Conservation (phyloP, 805 yeast species). For the Metschnikowia lochheadii region DNA sequence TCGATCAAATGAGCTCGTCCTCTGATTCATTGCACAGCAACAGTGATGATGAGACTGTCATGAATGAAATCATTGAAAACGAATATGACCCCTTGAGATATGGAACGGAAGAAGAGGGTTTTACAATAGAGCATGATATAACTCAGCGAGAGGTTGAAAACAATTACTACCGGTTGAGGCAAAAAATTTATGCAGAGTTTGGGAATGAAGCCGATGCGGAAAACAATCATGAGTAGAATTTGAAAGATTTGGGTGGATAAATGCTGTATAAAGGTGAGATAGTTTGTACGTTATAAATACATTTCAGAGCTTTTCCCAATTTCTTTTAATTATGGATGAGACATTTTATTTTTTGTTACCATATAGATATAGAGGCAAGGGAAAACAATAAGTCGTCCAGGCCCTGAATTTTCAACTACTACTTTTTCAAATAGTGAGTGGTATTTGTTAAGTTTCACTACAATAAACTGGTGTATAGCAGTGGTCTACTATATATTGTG, state of each 20-base stretch:
- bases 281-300: too few species aligned
- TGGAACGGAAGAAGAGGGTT: constrained; percentile 20
- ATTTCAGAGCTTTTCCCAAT: too few species aligned
- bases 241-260: neutral
- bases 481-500: too few species aligned
- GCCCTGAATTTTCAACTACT: neutral
- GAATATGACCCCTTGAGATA: constrained; percentile 11
- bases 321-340: too few species aligned
- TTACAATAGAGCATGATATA: constrained; percentile 38
- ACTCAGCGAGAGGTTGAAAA: constrained; percentile 40
- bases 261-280: too few species aligned
- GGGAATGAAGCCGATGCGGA: neutral
- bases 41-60: constrained; percentile 29
- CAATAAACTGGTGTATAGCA: too few species aligned
- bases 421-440: neutral
- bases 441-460: too few species aligned
- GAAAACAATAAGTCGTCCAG: neutral
- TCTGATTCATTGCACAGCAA: constrained; percentile 2
- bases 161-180: constrained; percentile 56
- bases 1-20: neutral
- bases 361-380: neutral
- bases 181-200: constrained; percentile 33
- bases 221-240: neutral
- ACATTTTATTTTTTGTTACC: too few species aligned
- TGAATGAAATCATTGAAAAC: constrained; percentile 44